Evolutionary conservation across 2,329 filamentous ascomycete species (phyloP).

Genomic region (Ophidiomyces ophidiicola): DNA sequence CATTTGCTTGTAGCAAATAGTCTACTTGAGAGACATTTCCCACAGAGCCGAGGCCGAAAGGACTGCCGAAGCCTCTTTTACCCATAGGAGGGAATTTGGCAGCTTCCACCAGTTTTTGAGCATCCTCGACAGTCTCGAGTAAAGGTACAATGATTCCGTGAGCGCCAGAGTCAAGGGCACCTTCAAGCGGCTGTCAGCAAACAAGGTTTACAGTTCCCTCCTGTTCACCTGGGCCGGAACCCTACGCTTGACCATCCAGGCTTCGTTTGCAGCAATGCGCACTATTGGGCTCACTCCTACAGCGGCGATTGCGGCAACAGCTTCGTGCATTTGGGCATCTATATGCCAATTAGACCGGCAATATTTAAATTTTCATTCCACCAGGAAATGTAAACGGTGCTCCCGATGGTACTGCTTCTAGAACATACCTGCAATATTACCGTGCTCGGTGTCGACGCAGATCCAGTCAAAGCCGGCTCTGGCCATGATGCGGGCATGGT

Average conservation of each 20-base stretch:
- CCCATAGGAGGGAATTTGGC: constrained; percentile 47
- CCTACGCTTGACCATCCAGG: constrained; percentile 50
- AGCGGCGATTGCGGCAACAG: constrained; percentile 37
- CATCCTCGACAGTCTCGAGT: constrained; percentile 43
- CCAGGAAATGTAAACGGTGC: no score
- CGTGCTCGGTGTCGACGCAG: constrained; percentile 44
- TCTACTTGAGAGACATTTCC: constrained; percentile 32
- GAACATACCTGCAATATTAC: constrained; percentile 41
- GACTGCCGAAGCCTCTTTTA: constrained; percentile 45
- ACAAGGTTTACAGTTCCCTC: background rate
- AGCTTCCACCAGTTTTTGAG: constrained; percentile 39
- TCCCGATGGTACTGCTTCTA: no score
- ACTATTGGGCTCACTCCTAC: constrained; percentile 35
- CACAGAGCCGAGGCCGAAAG: constrained; percentile 39
- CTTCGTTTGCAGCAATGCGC: constrained; percentile 44
- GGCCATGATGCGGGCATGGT: constrained; percentile 42
- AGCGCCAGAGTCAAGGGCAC: constrained; percentile 47
- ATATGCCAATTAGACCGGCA: background rate
- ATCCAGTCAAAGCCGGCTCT: constrained; percentile 44
- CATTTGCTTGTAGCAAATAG: constrained; percentile 45
- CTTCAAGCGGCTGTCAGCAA: constrained; percentile 19
- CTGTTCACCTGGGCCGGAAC: constrained; percentile 1
- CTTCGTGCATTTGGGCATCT: constrained; percentile 44
- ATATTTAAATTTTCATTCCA: background rate
- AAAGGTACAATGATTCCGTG: constrained; percentile 47